Evolutionary conservation across 345 rosid genomes (phyloP), one percentile per base, ranked within the genome.

Genomic region (Stellera chamaejasme): DNA sequence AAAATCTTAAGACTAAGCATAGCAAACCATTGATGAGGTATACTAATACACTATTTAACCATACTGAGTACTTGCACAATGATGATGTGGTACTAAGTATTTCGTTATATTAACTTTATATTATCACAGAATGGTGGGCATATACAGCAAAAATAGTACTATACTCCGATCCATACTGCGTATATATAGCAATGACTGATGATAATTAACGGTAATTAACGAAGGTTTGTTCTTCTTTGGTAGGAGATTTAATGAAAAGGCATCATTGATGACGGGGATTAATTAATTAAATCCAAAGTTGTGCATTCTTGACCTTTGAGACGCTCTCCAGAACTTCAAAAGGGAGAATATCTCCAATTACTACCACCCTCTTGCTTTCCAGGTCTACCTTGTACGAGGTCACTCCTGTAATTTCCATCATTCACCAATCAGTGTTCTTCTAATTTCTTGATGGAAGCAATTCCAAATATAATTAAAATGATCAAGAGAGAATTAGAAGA

Each of bases 371-470:
- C 75, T 88, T 84, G 92, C 78, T 88, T 66, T 86, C 90, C 60
- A 92, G 81, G 74, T 92, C 93, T 65, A 92, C 88, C 62, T 82
- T 88, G 80, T 81, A 92, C 48, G 95, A 84, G 14, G 73, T 86
- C 72, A 88, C 98, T 55, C 98, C 96, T 92, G 82, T 69, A 1
- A 32, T 32, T 32, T 19, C 23, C 23, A 19, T 19, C 23, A 19
- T 19, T 58, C 42, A 54, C 44, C 6, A 57, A 10, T 19, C 23
- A 43, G 28, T 69, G 46, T 58, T 50, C 49, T 47, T 50, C 3
- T 49, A 63, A 54, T 69, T 55, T 3, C 39, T 32, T 8, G 5
- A 32, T 32, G 39, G 39, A 32, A 32, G 39, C 39, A 5, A 32
- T 8, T 28, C 9, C 13, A 53, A 14, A 28, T 9, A 36, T n/a